phyloP scores from a whole-genome alignment of 2,329 filamentous ascomycete species.

The Scytalidium sp. region DNA sequence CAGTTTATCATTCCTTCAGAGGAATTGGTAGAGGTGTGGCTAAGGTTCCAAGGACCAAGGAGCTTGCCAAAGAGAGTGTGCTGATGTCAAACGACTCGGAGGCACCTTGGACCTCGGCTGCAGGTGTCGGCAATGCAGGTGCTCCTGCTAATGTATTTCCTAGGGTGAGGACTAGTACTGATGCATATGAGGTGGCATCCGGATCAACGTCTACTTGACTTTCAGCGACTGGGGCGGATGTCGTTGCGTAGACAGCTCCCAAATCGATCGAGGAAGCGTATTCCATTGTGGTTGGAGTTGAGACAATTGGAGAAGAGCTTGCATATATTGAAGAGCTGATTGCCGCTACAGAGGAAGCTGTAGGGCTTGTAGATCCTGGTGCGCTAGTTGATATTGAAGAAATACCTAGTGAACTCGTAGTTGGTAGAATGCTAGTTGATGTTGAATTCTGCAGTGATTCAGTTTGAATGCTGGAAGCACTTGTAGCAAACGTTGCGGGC shows the following conservation, averaged over 20 bases:
- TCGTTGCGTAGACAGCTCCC: not conserved
- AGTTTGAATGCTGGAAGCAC: not conserved
- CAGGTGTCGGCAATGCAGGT: not conserved
- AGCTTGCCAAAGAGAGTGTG: constrained; percentile 23
- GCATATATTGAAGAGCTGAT: not conserved
- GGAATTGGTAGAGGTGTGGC: constrained; percentile 11
- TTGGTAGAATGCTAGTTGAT: not conserved
- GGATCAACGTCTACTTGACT: not conserved
- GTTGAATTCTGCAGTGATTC: not conserved
- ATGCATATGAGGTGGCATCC: not conserved
- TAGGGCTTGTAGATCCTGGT: not conserved
- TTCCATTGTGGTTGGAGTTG: not conserved
- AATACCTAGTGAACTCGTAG: not conserved
- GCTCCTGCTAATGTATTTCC: not conserved
- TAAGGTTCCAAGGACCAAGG: constrained; percentile 24
- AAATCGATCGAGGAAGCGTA: not conserved
- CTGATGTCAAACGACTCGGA: constrained; percentile 21
- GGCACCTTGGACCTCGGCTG: constrained; percentile 1
- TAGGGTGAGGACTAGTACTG: not conserved
- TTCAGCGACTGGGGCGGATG: not conserved
- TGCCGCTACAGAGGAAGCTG: not conserved
- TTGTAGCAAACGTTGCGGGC: not conserved
- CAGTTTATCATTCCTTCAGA: not conserved
- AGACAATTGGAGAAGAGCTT: not conserved
- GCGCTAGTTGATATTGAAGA: not conserved